A percentile compares a stretch with the other conserved stretches of the same genome.
These are phyloP conservation scores for Trametes sp. DNA, from an alignment of 1,284 basidiomycete species.

Conservation along the genomic window DNA sequence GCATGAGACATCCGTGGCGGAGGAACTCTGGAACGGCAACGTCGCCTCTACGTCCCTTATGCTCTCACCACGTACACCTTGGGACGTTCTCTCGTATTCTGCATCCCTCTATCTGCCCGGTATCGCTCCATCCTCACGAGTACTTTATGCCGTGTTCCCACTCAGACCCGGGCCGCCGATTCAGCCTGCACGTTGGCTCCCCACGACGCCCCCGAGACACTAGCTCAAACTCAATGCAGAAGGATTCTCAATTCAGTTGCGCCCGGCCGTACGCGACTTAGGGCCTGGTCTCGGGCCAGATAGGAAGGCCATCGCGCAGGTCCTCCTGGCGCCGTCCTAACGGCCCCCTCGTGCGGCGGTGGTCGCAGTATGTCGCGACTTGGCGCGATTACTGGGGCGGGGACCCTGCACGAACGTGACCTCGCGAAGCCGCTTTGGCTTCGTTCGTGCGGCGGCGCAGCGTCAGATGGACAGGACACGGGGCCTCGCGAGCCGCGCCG, in stretches of 20 bases:
- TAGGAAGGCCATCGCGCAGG: constrained; percentile 21
- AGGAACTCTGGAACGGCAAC: constrained; percentile 4
- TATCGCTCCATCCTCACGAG: constrained; percentile 1
- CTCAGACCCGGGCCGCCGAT: constrained; percentile 22
- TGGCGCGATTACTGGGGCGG: constrained; percentile 20
- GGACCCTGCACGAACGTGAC: constrained; percentile 26
- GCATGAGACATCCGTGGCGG: background rate
- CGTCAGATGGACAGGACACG: constrained; percentile 34
- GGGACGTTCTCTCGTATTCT: constrained; percentile 6
- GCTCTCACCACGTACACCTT: constrained; percentile 12
- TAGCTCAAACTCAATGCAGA: constrained; percentile 23
- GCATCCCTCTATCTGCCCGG: constrained; percentile 5
- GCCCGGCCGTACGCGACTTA: constrained; percentile 15
- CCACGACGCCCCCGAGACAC: constrained; percentile 12
- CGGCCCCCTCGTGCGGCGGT: constrained; percentile 4
- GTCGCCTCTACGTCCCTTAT: background rate
- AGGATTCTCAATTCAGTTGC: constrained; percentile 4
- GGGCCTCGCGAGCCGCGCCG: constrained; percentile 20
- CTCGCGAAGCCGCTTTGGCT: constrained; percentile 13
- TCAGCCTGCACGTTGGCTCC: constrained; percentile 10
- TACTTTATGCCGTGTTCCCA: constrained; percentile 20
- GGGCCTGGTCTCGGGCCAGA: constrained; percentile 25
- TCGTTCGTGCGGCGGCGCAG: constrained; percentile 18
- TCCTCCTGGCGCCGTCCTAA: constrained; percentile 9
- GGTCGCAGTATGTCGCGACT: constrained; percentile 14